phyloP scores from a whole-genome alignment of 2,329 filamentous ascomycete species.

The Penicillium sp. region DNA sequence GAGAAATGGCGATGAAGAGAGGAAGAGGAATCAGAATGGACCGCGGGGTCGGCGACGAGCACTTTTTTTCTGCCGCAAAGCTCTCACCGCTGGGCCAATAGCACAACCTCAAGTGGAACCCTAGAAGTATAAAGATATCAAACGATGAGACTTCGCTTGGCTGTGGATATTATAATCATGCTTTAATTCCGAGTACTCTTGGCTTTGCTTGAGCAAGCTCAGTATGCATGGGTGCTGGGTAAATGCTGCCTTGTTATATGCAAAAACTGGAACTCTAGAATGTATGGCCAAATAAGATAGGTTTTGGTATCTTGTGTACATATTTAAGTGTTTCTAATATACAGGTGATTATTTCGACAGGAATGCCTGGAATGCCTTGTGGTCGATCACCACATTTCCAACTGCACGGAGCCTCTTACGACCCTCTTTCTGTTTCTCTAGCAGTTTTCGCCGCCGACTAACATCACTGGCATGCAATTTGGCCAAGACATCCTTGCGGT shows the following conservation, averaged over 20 bases:
- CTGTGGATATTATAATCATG: neutral
- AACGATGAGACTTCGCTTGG: neutral
- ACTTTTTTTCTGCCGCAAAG: conserved; percentile 32
- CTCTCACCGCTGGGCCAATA: conserved; percentile 12
- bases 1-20: conserved; percentile 3
- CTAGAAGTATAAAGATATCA: neutral
- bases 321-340: conserved; percentile 9
- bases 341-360: conserved; percentile 65
- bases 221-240: no score
- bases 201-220: no score
- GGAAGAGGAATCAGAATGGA: conserved; percentile 12
- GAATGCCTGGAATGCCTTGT: conserved; percentile 93
- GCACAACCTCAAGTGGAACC: neutral
- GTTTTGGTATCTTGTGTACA: conserved; percentile 8
- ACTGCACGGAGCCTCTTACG: conserved; percentile 75
- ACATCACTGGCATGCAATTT: conserved; percentile 94
- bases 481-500: conserved; percentile 88
- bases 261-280: no score
- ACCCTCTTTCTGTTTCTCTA: conserved; percentile 97
- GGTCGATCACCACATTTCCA: conserved; percentile 93
- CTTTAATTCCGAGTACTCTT: neutral
- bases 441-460: conserved; percentile 74
- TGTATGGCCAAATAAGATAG: neutral
- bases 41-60: conserved; percentile 29
- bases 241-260: no score